A percentile compares a stretch with the other conserved stretches of the same genome.
Conservation (phyloP, 495 filamentous ascomycete species). For the Xylaria curta region DNA sequence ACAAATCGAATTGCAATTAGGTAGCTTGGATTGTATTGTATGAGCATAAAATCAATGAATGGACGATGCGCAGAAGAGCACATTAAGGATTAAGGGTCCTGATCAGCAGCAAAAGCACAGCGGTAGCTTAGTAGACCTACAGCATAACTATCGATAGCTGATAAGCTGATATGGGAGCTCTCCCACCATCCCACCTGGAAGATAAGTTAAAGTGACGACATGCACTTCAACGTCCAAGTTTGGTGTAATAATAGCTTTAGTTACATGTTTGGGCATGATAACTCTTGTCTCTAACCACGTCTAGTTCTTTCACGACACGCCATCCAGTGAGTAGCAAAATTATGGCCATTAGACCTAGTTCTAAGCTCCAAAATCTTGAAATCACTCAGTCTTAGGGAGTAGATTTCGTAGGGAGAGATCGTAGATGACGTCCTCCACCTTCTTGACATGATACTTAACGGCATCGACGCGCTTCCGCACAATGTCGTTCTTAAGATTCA, state of each 20-base stretch:
- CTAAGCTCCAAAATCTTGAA: background rate
- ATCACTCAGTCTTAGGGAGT: constrained; percentile 56
- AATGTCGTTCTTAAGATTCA: constrained; percentile 96
- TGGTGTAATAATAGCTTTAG: background rate
- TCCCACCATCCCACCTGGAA: constrained; percentile 19
- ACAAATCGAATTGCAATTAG: background rate
- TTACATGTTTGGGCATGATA: background rate
- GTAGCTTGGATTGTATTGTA: background rate
- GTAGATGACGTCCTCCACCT: constrained; percentile 97
- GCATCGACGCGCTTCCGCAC: constrained; percentile 86
- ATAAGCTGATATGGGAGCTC: constrained; percentile 19
- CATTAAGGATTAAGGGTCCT: background rate
- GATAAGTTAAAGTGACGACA: constrained; percentile 5
- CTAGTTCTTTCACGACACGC: background rate
- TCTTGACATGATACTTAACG: constrained; percentile 97
- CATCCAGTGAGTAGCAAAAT: background rate
- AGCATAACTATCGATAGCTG: constrained; percentile 19
- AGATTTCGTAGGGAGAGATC: constrained; percentile 88
- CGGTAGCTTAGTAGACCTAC: background rate
- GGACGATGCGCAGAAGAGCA: constrained; percentile 1
- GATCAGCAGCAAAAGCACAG: background rate
- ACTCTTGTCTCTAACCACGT: background rate
- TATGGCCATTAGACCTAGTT: background rate
- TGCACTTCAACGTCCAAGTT: background rate
- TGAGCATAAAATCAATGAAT: background rate